Evolutionary conservation across 148 eudicot species (phyloP).

Genomic region (Dysphania ambrosioides): DNA sequence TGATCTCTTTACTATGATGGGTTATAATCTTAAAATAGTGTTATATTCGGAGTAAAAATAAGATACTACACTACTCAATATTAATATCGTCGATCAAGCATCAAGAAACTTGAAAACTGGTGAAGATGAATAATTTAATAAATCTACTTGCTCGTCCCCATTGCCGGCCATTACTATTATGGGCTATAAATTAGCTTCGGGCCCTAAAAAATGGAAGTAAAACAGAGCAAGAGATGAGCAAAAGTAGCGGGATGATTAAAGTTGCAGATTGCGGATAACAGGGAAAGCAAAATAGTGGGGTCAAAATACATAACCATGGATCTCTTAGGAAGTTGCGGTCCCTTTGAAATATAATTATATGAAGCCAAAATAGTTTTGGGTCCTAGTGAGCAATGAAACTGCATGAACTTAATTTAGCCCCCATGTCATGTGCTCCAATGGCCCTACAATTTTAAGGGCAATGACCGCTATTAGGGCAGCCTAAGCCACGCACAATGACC

Average conservation of each 20-base stretch:
- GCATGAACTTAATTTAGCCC: slow-evolving; percentile 10
- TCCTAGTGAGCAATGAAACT: slow-evolving; percentile 11
- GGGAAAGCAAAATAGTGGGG: background rate
- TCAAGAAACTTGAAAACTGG: too few relatives aligned
- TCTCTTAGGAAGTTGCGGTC: too few relatives aligned
- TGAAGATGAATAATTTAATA: too few relatives aligned
- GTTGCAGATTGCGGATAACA: slow-evolving; percentile 12
- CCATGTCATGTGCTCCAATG: slow-evolving; percentile 30
- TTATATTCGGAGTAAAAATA: too few relatives aligned
- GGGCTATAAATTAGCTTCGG: too few relatives aligned
- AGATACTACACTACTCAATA: too few relatives aligned
- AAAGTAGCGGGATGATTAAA: slow-evolving; percentile 1
- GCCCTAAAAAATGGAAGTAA: slow-evolving; percentile 8
- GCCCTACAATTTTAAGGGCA: slow-evolving; percentile 33
- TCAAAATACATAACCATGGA: too few relatives aligned
- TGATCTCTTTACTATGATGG: slow-evolving; percentile 10
- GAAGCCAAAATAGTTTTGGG: slow-evolving; percentile 21
- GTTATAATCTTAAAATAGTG: slow-evolving; percentile 9
- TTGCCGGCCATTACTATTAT: too few relatives aligned
- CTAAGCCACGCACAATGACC: slow-evolving; percentile 18
- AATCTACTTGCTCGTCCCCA: too few relatives aligned
- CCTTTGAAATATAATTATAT: slow-evolving; percentile 4
- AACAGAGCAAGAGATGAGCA: background rate
- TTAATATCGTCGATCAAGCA: too few relatives aligned
- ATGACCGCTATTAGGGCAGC: slow-evolving; percentile 18